Base-by-base conservation (phyloP, 768 basidiomycete genomes). In the Suillus fuscotomentosus region DNA sequence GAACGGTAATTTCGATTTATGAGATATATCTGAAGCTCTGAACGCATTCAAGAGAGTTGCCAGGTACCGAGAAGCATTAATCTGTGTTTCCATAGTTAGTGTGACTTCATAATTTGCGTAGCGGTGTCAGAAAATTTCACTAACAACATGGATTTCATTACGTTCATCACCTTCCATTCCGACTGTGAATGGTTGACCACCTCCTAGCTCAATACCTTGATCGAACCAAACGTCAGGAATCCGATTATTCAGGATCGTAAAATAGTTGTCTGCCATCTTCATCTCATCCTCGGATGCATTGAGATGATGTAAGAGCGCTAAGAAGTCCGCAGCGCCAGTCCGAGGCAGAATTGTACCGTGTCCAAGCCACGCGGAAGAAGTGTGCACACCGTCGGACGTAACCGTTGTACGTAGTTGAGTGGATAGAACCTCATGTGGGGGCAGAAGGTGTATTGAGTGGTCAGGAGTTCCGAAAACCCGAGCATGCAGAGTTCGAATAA, bases 211-310 rank as follows among this genome's bases (percentile, higher is more conserved):
- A 53, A 87, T 81, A n/a, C 84, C 84, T 65, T 85, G 82, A 66
- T 88, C 86, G 62, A 88, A 83, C 88, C 88, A 89, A 11, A 82
- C 74, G 70, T 88, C 86, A 2, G 87, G 83, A 47, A 83, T 70
- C 22, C 72, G 73, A 70, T 89, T 90, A 62, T 76, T 78, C 55
- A 90, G 73, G 59, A 90, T 76, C 1, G 87, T 79, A 69, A 83
- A 90, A 67, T 88, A 89, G 65, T 90, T 90, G 70, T 90, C 89
- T 4, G 88, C 86, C 87, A 88, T 89, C 67, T 82, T 80, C 69
- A 80, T 75, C 66, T 88, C 82, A 43, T 85, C 84, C 4, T 79
- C 72, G 0, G 84, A 78, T 45, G 80, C 72, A 42, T 83, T 78
- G 42, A 88, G 72, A 22, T 61, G 39, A 5, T 76, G 63, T 67